Evolutionary conservation across 2,329 filamentous ascomycete genomes (phyloP).

Genomic region (Xylaria sp.): DNA sequence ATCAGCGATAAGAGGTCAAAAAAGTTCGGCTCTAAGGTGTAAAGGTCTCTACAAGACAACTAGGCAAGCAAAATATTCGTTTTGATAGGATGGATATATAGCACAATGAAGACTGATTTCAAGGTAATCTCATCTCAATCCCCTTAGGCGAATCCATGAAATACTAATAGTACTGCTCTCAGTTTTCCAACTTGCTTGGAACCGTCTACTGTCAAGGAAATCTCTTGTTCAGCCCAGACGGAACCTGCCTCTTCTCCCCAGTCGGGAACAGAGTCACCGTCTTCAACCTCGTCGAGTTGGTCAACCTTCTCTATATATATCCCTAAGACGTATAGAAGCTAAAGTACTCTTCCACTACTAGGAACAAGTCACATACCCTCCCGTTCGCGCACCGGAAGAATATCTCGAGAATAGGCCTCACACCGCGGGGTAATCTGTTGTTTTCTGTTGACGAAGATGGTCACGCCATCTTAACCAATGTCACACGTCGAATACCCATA

Average conservation of each 20-base stretch:
- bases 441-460: slow-evolving; percentile 95
- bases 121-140: slow-evolving; percentile 70
- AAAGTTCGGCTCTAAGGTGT: slow-evolving; percentile 40
- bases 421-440: slow-evolving; percentile 89
- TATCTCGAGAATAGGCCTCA: slow-evolving; percentile 87
- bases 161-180: slow-evolving; percentile 33
- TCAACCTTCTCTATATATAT: slow-evolving; percentile 18
- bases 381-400: slow-evolving; percentile 95
- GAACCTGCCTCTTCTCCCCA: slow-evolving; percentile 92
- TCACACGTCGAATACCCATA: slow-evolving; percentile 84
- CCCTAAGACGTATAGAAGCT: not conserved
- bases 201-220: slow-evolving; percentile 99
- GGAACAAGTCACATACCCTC: slow-evolving; percentile 88
- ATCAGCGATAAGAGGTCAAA: slow-evolving; percentile 49
- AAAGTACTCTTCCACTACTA: slow-evolving; percentile 50
- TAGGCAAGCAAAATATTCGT: not conserved
- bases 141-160: not conserved
- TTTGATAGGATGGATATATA: slow-evolving; percentile 41
- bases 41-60: slow-evolving; percentile 9
- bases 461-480: slow-evolving; percentile 90
- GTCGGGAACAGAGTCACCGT: slow-evolving; percentile 96
- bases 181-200: slow-evolving; percentile 98
- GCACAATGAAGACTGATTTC: slow-evolving; percentile 97
- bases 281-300: slow-evolving; percentile 94
- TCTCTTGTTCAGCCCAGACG: slow-evolving; percentile 94